Evolutionary conservation across 345 rosid genomes (phyloP), one percentile per base, ranked within the genome.

Genomic region (Arabis alpina): DNA sequence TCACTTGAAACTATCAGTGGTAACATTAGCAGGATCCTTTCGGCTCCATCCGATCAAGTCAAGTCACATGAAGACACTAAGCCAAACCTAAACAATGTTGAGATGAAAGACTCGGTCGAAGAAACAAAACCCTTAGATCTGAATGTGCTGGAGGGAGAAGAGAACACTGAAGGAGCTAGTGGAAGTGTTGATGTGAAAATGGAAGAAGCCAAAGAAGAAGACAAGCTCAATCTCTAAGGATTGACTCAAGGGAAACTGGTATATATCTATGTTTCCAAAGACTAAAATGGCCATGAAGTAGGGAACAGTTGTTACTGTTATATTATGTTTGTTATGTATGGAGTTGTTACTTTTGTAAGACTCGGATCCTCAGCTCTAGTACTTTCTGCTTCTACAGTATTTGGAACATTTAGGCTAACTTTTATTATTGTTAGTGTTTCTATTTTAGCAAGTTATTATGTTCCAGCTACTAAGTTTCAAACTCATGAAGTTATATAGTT

Each of bases 1-100:
- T 78, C 86, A 2, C 23, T 91, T 36, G 85, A 86, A 79, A 63
- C 69, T 36, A 70, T 83, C 37, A 75, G n/a, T 34, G 75, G 75
- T 44, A 76, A 78, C 56, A 68, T 91, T 27, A 76, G 16, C 70
- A 76, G 63, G 41, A 81, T 87, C 57, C 89, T 94, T 19, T 78
- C 80, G 15, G 75, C 80, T 36, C 66, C 75, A 28, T 49, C 75
- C 30, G 66, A 49, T 63, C 66, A 76, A 55, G 3, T 13, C 13
- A 69, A 75, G 79, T 14, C 65, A 45, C 70, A 32, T 6, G 79
- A 69, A 48, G 54, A 76, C 66, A 56, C 54, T 24, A 69, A 63
- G 49, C 66, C 70, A 58, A 10, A 55, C 71, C 55, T 69, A 14
- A 70, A 50, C 50, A 58, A 76, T 70, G 72, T 42, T 57, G 72